Evolutionary conservation across 371 early-diverging fungal species (phyloP).

Genomic region (Smittium mucronatum): DNA sequence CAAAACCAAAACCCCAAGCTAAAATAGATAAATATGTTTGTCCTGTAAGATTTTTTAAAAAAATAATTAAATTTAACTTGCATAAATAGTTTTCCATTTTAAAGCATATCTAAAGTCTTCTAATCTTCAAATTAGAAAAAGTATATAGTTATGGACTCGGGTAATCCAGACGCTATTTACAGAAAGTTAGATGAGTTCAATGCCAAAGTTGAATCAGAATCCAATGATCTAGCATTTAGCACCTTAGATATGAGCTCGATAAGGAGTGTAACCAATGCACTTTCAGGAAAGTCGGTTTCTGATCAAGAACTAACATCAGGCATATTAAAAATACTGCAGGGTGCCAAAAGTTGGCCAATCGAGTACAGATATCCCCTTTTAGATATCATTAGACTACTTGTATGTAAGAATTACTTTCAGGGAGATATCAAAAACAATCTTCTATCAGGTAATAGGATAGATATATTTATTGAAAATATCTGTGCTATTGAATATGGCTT

Average conservation of each 20-base stretch:
- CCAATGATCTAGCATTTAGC: conserved; percentile 2
- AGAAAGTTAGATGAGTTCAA: conserved; percentile 62
- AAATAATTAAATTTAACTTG: background rate
- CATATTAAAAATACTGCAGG: background rate
- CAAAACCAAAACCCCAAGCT: background rate
- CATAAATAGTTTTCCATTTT: conserved; percentile 5
- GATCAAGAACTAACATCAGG: background rate
- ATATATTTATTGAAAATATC: background rate
- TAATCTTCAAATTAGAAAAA: conserved; percentile 8
- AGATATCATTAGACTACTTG: conserved; percentile 64
- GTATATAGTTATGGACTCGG: conserved; percentile 51
- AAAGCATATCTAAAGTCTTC: too few species aligned
- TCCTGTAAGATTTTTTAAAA: background rate
- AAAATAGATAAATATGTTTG: background rate
- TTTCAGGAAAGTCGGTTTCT: background rate
- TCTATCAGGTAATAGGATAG: background rate
- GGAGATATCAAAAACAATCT: background rate
- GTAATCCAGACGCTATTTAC: conserved; percentile 55
- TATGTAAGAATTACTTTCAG: conserved; percentile 9
- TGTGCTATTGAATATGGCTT: background rate
- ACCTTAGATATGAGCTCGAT: conserved; percentile 8
- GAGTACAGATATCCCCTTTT: conserved; percentile 65
- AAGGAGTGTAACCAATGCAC: conserved; percentile 16
- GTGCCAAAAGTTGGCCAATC: conserved; percentile 22
- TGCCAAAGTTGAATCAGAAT: conserved; percentile 2